These are phyloP conservation scores for Durio zibethinus DNA, from an alignment of 345 rosid species.

Conservation along the genomic window DNA sequence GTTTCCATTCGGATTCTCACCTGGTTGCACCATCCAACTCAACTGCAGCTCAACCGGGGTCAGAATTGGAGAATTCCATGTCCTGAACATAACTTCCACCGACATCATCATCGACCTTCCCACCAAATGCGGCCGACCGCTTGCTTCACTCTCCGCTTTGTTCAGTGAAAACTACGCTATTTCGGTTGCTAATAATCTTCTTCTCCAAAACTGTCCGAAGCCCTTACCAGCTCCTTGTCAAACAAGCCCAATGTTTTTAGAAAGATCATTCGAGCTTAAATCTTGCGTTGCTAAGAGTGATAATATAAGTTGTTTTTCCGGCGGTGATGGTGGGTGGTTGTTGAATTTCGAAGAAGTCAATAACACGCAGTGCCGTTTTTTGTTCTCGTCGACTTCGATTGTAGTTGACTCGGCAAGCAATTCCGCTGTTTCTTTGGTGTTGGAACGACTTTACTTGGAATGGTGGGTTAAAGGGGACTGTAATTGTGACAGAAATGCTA, in stretches of 20 bases:
- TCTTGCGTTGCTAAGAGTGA: conserved; percentile 31
- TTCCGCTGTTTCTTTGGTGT: conserved; percentile 37
- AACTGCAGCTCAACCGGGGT: conserved; percentile 25
- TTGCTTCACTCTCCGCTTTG: conserved; percentile 29
- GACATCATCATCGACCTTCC: conserved; percentile 39
- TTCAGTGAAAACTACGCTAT: conserved; percentile 43
- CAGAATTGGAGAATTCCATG: conserved; percentile 43
- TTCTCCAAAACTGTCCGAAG: conserved; percentile 46
- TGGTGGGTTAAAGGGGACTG: conserved; percentile 70
- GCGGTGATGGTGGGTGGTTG: neutral
- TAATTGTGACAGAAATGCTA: conserved; percentile 36
- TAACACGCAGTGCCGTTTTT: conserved; percentile 28
- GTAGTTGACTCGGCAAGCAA: conserved; percentile 17
- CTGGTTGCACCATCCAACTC: conserved; percentile 43
- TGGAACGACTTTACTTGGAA: conserved; percentile 46
- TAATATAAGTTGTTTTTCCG: conserved; percentile 45
- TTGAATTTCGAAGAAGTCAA: conserved; percentile 27
- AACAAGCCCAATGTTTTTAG: conserved; percentile 31
- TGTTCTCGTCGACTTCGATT: conserved; percentile 55
- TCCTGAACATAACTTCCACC: conserved; percentile 49
- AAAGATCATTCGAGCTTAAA: neutral
- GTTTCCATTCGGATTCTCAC: conserved; percentile 80
- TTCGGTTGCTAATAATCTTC: conserved; percentile 46
- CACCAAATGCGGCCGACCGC: conserved; percentile 41
- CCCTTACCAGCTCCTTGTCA: conserved; percentile 28